A percentile compares a stretch with the other conserved stretches of the same genome.
These are phyloP conservation scores for Cryphonectria radicalis DNA, from an alignment of 2,329 filamentous ascomycete species.

Conservation along the genomic window DNA sequence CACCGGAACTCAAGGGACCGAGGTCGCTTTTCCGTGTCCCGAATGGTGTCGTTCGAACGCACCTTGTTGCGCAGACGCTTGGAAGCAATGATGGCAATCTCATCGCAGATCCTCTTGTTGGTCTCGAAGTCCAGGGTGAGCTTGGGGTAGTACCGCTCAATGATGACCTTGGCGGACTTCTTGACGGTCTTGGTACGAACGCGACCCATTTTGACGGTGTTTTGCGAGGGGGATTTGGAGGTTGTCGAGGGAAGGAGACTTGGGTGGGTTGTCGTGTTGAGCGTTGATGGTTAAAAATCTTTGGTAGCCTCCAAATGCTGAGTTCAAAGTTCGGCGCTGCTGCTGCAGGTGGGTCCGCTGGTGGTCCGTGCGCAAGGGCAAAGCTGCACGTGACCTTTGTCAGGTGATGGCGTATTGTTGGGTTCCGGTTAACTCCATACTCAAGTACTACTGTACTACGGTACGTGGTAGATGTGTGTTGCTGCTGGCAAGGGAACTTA, in stretches of 20 bases:
- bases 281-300: conserved; percentile 7
- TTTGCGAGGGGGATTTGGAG: conserved; percentile 39
- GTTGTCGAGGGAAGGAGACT: conserved; percentile 29
- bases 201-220: conserved; percentile 69
- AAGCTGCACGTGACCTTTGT: not conserved
- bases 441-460: no score
- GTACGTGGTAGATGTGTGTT: not conserved
- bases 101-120: conserved; percentile 99
- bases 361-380: conserved; percentile 17
- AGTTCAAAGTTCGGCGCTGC: conserved; percentile 2
- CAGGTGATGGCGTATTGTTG: not conserved
- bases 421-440: not conserved
- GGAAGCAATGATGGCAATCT: conserved; percentile 98
- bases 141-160: conserved; percentile 97
- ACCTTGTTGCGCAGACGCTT: conserved; percentile 99
- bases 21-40: not conserved
- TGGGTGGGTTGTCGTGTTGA: conserved; percentile 4
- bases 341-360: not conserved
- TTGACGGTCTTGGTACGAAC: conserved; percentile 73
- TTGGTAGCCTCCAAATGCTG: not conserved
- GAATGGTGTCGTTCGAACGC: conserved; percentile 17
- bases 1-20: not conserved
- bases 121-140: conserved; percentile 99
- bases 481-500: not conserved
- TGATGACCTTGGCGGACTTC: conserved; percentile 97